Evolutionary conservation across 208 protist species (phyloP).

Genomic region (Trypanosoma congolense): DNA sequence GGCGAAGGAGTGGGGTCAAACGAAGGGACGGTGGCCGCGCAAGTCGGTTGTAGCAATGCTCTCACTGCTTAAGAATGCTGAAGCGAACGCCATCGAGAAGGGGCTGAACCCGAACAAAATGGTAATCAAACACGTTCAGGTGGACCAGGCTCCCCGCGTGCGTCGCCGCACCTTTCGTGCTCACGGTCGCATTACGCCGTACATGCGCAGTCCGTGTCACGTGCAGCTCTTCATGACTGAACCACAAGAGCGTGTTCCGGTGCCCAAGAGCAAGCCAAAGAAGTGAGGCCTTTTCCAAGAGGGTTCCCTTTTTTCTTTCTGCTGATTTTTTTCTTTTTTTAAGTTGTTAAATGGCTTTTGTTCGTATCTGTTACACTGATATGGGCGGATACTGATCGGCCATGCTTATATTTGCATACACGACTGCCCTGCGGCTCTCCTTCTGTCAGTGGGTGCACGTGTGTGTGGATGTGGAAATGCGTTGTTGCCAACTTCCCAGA

Average conservation of each 20-base stretch:
- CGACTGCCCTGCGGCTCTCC: background rate
- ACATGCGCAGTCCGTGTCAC: conserved; percentile 91
- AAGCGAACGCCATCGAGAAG: conserved; percentile 88
- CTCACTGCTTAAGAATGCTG: conserved; percentile 91
- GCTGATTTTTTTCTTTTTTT: conserved; percentile 9
- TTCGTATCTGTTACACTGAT: no score
- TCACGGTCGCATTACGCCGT: conserved; percentile 92
- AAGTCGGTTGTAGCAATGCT: conserved; percentile 92
- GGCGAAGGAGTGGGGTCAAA: conserved; percentile 90
- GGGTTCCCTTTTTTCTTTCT: background rate
- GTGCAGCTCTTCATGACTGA: conserved; percentile 72
- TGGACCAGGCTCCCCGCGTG: conserved; percentile 86
- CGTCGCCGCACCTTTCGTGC: conserved; percentile 94
- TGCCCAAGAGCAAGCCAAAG: conserved; percentile 77
- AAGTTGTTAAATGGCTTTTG: background rate
- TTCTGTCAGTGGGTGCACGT: background rate
- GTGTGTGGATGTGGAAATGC: no score
- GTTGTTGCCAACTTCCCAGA: no score
- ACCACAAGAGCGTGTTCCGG: conserved; percentile 77
- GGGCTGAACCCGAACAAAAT: conserved; percentile 89
- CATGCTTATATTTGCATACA: background rate
- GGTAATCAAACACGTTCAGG: conserved; percentile 91
- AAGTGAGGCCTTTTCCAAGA: conserved; percentile 22
- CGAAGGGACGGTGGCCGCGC: conserved; percentile 91
- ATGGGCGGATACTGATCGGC: background rate